These are phyloP conservation scores for Annulohypoxylon stygium DNA, from an alignment of 495 filamentous ascomycete species.

Conservation along the genomic window DNA sequence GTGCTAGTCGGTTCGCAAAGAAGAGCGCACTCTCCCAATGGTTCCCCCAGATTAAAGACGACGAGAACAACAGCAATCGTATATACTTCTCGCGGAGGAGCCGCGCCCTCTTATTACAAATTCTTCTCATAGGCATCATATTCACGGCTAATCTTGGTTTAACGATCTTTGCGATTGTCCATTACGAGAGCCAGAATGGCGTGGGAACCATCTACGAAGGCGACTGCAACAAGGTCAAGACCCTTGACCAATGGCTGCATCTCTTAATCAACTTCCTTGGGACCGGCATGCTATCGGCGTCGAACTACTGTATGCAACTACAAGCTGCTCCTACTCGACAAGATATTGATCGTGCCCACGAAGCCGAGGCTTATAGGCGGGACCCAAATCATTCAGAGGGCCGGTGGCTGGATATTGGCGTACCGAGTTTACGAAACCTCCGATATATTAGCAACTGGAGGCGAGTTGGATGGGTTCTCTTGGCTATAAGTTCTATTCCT, in stretches of 20 bases:
- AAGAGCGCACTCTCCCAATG: conserved; percentile 34
- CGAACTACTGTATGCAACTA: conserved; percentile 58
- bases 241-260: conserved; percentile 43
- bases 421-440: conserved; percentile 56
- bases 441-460: conserved; percentile 44
- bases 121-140: conserved; percentile 27
- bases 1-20: conserved; percentile 30
- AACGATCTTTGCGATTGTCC: conserved; percentile 33
- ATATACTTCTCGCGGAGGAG: conserved; percentile 30
- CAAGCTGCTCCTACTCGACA: conserved; percentile 55
- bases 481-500: conserved; percentile 53
- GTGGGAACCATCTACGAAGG: conserved; percentile 46
- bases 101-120: conserved; percentile 41
- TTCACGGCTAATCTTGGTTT: conserved; percentile 38
- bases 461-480: conserved; percentile 47
- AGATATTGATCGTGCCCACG: conserved; percentile 57
- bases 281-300: conserved; percentile 56
- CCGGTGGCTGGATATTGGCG: conserved; percentile 59
- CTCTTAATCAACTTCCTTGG: conserved; percentile 46
- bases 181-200: conserved; percentile 37
- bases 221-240: conserved; percentile 42
- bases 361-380: conserved; percentile 1
- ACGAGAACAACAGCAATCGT: conserved; percentile 32
- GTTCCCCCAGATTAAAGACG: conserved; percentile 45
- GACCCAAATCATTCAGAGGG: neutral